A percentile compares a stretch with the other conserved stretches of the same genome.
Evolutionary conservation across 192 early-diverging fungal species (phyloP).

Genomic region (Coemansia sp.): DNA sequence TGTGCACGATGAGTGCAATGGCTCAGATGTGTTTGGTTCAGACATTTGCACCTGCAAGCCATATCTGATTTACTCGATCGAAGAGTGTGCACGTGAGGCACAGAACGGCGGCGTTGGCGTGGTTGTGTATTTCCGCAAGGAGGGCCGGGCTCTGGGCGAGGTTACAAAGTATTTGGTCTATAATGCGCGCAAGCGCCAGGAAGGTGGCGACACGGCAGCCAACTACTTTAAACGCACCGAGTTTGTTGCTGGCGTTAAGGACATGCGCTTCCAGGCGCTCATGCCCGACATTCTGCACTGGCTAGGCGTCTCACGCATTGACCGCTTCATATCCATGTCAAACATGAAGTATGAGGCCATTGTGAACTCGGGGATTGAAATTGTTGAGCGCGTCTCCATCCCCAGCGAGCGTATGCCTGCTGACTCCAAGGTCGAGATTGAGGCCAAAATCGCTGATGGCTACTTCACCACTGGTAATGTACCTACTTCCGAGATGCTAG

Average conservation of each 20-base stretch:
- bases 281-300: slow-evolving; percentile 98
- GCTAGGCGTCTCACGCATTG: slow-evolving; percentile 92
- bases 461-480: slow-evolving; percentile 79
- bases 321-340: slow-evolving; percentile 85
- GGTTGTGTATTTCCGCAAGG: slow-evolving; percentile 96
- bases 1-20: slow-evolving; percentile 97
- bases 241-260: slow-evolving; percentile 87
- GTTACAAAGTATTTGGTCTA: slow-evolving; percentile 96
- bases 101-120: slow-evolving; percentile 89
- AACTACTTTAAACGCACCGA: slow-evolving; percentile 89
- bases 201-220: slow-evolving; percentile 84
- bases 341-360: slow-evolving; percentile 95
- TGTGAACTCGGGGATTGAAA: slow-evolving; percentile 81
- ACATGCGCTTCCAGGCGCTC: slow-evolving; percentile 94
- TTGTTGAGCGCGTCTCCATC: slow-evolving; percentile 85
- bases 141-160: slow-evolving; percentile 91
- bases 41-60: slow-evolving; percentile 86
- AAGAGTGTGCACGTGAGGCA: slow-evolving; percentile 83
- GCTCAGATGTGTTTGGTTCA: slow-evolving; percentile 81
- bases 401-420: slow-evolving; percentile 86
- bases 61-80: slow-evolving; percentile 85
- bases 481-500: slow-evolving; percentile 60
- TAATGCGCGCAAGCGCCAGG: slow-evolving; percentile 85
- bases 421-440: slow-evolving; percentile 92
- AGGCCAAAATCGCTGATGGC: slow-evolving; percentile 95